phyloP scores from a whole-genome alignment of 805 yeast genomes.

The Schwanniomyces sp. region DNA sequence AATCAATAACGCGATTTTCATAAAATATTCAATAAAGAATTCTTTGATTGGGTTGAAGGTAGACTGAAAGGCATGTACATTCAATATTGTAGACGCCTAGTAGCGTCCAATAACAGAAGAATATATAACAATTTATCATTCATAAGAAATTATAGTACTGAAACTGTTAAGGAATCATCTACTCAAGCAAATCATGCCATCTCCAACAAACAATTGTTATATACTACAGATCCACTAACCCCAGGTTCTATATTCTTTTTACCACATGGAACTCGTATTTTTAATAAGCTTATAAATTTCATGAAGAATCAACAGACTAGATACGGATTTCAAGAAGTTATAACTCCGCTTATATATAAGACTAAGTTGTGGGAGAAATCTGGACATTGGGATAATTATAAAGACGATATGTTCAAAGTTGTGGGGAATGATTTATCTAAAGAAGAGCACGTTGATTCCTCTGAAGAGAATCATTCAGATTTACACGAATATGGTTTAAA shows the following conservation, averaged over 20 bases:
- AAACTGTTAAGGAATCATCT: slow-evolving; percentile 18
- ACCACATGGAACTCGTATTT: slow-evolving; percentile 88
- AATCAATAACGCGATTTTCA: not conserved
- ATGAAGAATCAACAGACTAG: slow-evolving; percentile 82
- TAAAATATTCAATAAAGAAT: not conserved
- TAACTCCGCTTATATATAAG: slow-evolving; percentile 87
- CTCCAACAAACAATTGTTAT: slow-evolving; percentile 70
- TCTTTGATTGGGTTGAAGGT: not conserved
- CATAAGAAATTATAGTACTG: not conserved
- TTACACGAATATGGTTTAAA: slow-evolving; percentile 69
- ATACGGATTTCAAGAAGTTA: slow-evolving; percentile 87
- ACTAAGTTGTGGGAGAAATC: slow-evolving; percentile 83
- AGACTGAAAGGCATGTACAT: not conserved
- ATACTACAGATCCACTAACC: slow-evolving; percentile 73
- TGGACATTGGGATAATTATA: slow-evolving; percentile 95
- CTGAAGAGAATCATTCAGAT: slow-evolving; percentile 12
- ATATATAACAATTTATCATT: not conserved
- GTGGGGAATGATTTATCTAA: slow-evolving; percentile 50
- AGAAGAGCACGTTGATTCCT: slow-evolving; percentile 16
- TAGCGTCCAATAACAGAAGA: not conserved
- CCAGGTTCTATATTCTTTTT: slow-evolving; percentile 93
- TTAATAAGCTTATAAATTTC: slow-evolving; percentile 74
- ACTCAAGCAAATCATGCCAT: slow-evolving; percentile 43
- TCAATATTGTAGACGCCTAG: not conserved
- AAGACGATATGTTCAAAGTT: slow-evolving; percentile 92